Evolutionary conservation across 2,329 filamentous ascomycete species (phyloP).

Genomic region (Penicillium concentricum): DNA sequence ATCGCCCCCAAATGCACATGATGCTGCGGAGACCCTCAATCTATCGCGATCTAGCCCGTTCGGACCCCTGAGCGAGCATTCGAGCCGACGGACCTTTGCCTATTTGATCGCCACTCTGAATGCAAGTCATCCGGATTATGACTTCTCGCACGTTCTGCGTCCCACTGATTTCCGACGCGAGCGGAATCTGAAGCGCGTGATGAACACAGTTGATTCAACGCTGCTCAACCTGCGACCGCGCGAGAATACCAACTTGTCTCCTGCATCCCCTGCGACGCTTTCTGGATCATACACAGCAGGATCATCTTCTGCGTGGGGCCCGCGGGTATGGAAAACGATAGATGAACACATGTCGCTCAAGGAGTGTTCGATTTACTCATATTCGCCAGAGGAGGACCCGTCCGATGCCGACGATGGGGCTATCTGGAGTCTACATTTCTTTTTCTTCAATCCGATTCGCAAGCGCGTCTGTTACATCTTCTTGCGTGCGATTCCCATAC

Average conservation of each 20-base stretch:
- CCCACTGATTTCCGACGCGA: slow-evolving; percentile 89
- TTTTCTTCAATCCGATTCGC: slow-evolving; percentile 91
- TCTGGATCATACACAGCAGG: slow-evolving; percentile 48
- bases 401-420: slow-evolving; percentile 92
- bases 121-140: slow-evolving; percentile 92
- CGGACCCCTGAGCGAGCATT: slow-evolving; percentile 81
- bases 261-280: slow-evolving; percentile 44
- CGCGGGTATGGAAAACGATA: slow-evolving; percentile 86
- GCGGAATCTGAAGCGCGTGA: slow-evolving; percentile 73
- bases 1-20: slow-evolving; percentile 74
- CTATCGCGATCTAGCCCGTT: slow-evolving; percentile 88
- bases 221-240: slow-evolving; percentile 80
- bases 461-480: slow-evolving; percentile 96
- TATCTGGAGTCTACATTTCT: slow-evolving; percentile 94
- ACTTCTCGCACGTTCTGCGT: slow-evolving; percentile 89
- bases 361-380: slow-evolving; percentile 86
- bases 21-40: slow-evolving; percentile 66
- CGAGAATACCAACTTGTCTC: slow-evolving; percentile 41
- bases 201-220: slow-evolving; percentile 83
- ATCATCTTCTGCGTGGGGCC: slow-evolving; percentile 71
- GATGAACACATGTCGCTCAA: slow-evolving; percentile 93
- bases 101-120: slow-evolving; percentile 97
- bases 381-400: slow-evolving; percentile 83
- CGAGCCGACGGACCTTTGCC: slow-evolving; percentile 87
- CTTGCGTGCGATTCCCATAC: slow-evolving; percentile 72